phyloP scores from a whole-genome alignment of 805 yeast genomes.

The Spathaspora hagerdaliae region DNA sequence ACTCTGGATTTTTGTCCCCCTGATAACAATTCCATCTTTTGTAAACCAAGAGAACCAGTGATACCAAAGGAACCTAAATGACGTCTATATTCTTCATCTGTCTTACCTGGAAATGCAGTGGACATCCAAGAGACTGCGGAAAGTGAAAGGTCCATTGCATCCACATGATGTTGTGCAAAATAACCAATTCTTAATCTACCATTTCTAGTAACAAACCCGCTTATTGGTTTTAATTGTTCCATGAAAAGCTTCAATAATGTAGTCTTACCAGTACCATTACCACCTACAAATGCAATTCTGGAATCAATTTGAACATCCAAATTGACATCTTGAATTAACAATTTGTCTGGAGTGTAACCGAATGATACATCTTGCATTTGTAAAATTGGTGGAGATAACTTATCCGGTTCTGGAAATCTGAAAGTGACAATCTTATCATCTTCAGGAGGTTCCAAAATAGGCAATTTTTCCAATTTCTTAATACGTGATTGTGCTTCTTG shows the following conservation, averaged over 20 bases:
- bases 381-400: slow-evolving; percentile 86
- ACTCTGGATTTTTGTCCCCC: slow-evolving; percentile 99
- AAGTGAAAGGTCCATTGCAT: slow-evolving; percentile 82
- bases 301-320: slow-evolving; percentile 91
- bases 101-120: slow-evolving; percentile 80
- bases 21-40: slow-evolving; percentile 81
- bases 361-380: slow-evolving; percentile 84
- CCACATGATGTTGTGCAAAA: slow-evolving; percentile 98
- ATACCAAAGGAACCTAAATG: slow-evolving; percentile 97
- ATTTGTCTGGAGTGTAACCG: slow-evolving; percentile 67
- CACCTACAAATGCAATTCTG: slow-evolving; percentile 95
- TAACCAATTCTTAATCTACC: slow-evolving; percentile 90
- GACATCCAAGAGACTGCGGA: slow-evolving; percentile 97
- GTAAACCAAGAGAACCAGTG: slow-evolving; percentile 89
- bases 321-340: slow-evolving; percentile 73
- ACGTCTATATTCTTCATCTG: slow-evolving; percentile 95
- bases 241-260: slow-evolving; percentile 83
- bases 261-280: slow-evolving; percentile 99
- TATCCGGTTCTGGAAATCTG: slow-evolving; percentile 94
- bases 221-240: slow-evolving; percentile 69
- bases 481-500: slow-evolving; percentile 98
- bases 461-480: slow-evolving; percentile 92
- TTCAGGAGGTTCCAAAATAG: slow-evolving; percentile 89
- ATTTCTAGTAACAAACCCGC: slow-evolving; percentile 77
- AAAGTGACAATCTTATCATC: slow-evolving; percentile 82